These are phyloP conservation scores for Carnegiea gigantea DNA, from an alignment of 179 eudicot species.

Conservation along the genomic window DNA sequence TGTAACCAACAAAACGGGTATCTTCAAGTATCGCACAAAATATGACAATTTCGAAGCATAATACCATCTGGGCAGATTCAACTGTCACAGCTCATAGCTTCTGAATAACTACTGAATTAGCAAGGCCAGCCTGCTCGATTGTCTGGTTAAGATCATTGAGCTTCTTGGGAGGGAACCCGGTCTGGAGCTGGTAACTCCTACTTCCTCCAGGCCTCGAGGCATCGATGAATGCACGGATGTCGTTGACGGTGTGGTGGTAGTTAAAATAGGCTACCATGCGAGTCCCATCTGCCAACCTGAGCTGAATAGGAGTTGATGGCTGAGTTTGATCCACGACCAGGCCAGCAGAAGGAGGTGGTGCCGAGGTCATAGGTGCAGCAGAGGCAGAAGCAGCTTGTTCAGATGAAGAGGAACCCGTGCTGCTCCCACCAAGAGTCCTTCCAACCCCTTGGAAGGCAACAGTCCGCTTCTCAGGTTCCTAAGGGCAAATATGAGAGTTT, in stretches of 20 bases:
- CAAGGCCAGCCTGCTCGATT: conserved; percentile 81
- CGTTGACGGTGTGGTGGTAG: conserved; percentile 62
- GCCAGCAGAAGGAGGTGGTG: conserved; percentile 33
- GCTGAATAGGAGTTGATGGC: conserved; percentile 87
- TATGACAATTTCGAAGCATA: neutral
- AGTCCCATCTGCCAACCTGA: conserved; percentile 86
- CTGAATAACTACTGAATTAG: conserved; percentile 90
- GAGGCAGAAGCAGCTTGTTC: conserved; percentile 23
- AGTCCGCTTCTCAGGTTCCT: conserved; percentile 48
- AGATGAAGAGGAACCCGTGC: conserved; percentile 28
- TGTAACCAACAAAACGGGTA: neutral
- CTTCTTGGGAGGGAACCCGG: conserved; percentile 92
- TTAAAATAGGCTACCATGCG: conserved; percentile 90
- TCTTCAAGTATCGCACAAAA: neutral
- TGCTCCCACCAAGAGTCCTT: conserved; percentile 58
- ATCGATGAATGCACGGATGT: conserved; percentile 78
- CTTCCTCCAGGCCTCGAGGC: conserved; percentile 67
- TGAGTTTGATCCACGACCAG: conserved; percentile 54
- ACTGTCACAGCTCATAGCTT: conserved; percentile 26
- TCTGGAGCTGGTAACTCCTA: conserved; percentile 61
- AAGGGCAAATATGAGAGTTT: neutral
- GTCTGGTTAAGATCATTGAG: conserved; percentile 77
- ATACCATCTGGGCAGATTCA: neutral
- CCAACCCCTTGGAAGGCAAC: conserved; percentile 63
- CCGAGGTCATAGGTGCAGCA: conserved; percentile 52